Percentiles rank a stretch among this genome's conserved stretches.
Evolutionary conservation across 2,329 filamentous ascomycete species (phyloP).

Genomic region (Scedosporium boydii): DNA sequence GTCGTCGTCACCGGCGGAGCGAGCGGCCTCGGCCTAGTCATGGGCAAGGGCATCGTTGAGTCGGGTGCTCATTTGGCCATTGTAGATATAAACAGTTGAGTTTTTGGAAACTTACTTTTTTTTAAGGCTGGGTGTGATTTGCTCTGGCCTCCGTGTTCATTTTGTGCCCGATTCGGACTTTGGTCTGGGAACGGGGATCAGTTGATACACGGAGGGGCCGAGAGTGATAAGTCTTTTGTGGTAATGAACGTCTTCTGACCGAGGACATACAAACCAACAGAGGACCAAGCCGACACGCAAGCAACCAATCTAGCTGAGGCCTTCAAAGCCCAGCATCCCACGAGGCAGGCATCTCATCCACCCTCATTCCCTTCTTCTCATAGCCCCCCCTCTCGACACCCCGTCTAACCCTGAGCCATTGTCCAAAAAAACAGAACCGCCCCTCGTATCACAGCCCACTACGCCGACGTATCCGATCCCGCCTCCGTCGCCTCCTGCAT

Average conservation of each 20-base stretch:
- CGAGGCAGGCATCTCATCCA: slow-evolving; percentile 37
- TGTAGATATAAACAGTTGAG: slow-evolving; percentile 70
- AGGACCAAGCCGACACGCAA: slow-evolving; percentile 74
- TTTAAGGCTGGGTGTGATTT: background rate
- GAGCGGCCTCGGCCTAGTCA: slow-evolving; percentile 71
- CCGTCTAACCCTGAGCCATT: background rate
- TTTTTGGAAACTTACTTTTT: background rate
- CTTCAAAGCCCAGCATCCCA: slow-evolving; percentile 72
- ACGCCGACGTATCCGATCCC: slow-evolving; percentile 27
- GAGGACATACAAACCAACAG: slow-evolving; percentile 29
- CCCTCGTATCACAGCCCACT: slow-evolving; percentile 83
- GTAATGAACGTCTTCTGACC: background rate
- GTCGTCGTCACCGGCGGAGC: slow-evolving; percentile 89
- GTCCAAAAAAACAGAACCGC: slow-evolving; percentile 31
- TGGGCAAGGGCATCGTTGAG: slow-evolving; percentile 83
- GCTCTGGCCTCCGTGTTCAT: too few species aligned
- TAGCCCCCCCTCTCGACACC: background rate
- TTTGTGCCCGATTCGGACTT: too few species aligned
- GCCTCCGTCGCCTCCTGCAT: slow-evolving; percentile 4
- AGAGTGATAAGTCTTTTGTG: slow-evolving; percentile 39
- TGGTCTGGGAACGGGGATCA: too few species aligned
- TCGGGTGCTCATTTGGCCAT: slow-evolving; percentile 85
- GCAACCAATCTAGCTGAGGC: slow-evolving; percentile 63
- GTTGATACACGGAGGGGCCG: background rate
- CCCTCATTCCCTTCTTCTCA: background rate